Conservation (phyloP, 2,329 filamentous ascomycete species). For the Onygena corvina region DNA sequence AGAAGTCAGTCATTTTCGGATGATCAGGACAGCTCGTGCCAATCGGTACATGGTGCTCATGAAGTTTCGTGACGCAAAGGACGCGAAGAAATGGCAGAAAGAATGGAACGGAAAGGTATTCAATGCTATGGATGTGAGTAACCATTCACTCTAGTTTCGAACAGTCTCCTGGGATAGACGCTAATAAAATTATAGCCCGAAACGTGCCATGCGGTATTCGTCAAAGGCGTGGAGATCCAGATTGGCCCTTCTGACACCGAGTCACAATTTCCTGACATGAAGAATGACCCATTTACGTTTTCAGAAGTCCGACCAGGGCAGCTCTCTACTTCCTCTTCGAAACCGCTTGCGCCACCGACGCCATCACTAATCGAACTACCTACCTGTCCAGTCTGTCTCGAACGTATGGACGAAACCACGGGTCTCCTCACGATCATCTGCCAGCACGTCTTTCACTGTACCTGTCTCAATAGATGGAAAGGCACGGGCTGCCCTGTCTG, state of each 20-base stretch:
- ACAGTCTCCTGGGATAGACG: neutral
- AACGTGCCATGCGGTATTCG: slow-evolving; percentile 87
- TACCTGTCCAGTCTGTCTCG: slow-evolving; percentile 89
- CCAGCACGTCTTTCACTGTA: slow-evolving; percentile 96
- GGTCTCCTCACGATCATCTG: slow-evolving; percentile 91
- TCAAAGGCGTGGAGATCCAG: slow-evolving; percentile 73
- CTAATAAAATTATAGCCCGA: slow-evolving; percentile 52
- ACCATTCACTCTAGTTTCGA: slow-evolving; percentile 10
- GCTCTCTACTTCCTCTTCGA: slow-evolving; percentile 38
- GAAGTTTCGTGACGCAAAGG: slow-evolving; percentile 69
- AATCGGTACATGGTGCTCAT: slow-evolving; percentile 93
- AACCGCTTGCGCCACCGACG: slow-evolving; percentile 60
- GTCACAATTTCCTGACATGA: slow-evolving; percentile 48
- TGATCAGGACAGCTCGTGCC: slow-evolving; percentile 78
- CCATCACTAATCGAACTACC: slow-evolving; percentile 81
- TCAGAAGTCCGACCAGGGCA: slow-evolving; percentile 24
- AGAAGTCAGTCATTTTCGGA: slow-evolving; percentile 82
- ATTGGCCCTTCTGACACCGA: slow-evolving; percentile 28
- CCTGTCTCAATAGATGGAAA: slow-evolving; percentile 90
- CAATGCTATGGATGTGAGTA: slow-evolving; percentile 72
- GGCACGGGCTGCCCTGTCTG: slow-evolving; percentile 90
- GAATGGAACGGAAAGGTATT: slow-evolving; percentile 91
- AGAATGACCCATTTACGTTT: slow-evolving; percentile 50
- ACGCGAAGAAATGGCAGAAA: slow-evolving; percentile 66
- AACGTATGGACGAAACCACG: slow-evolving; percentile 96